Base-by-base conservation (phyloP, 2,329 filamentous ascomycete species). In the Chalara sp. region DNA sequence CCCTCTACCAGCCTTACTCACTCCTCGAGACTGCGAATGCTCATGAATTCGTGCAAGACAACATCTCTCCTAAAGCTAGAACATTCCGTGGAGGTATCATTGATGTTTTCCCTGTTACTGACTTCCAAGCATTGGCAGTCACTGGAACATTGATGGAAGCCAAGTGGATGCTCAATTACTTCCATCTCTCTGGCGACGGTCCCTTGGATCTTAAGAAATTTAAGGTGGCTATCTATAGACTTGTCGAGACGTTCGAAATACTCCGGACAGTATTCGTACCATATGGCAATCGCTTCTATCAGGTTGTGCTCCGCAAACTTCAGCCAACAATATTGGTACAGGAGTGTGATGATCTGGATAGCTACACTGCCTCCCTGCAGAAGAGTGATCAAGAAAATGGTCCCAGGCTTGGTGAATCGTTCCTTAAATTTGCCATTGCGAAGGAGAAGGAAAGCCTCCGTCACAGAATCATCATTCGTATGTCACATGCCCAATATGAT, bases 261-360 rank as follows among this genome's bases (percentile, higher is more conserved):
- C 46, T 52, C 45, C 50, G 46, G 6, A 52, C 46, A 7, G 40
- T 52, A 5, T 52, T 48, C 31, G 32, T 52, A 31, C 50, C 41
- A n/a, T 45, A 52, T 32, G 13, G 48, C 6, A 32, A 41, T 5
- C n/a, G 46, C 28, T 44, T 52, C 28, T 29, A 48, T 31, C 50
- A 52, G 0, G 53, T 75, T 0, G 73, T 76, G 1, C 75, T 47
- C 6, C 21, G 32, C 10, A 39, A 47, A 10, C 45, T 47, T 13
- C 41, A 47, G 42, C 35, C 35, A 39, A n/a, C n/a, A 10, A 10
- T 39, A 10, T 10, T 10, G 8, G 35, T 39, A n/a, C 10, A 39
- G n/a, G 8, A 10, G 35, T 10, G 10, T 7, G 48, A 49, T 39
- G 32, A 49, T 45, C 32, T 51, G 5, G 37, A 30, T n/a, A 30